Conservation (phyloP, 2,329 filamentous ascomycete genomes). For the Alternaria sp. region DNA sequence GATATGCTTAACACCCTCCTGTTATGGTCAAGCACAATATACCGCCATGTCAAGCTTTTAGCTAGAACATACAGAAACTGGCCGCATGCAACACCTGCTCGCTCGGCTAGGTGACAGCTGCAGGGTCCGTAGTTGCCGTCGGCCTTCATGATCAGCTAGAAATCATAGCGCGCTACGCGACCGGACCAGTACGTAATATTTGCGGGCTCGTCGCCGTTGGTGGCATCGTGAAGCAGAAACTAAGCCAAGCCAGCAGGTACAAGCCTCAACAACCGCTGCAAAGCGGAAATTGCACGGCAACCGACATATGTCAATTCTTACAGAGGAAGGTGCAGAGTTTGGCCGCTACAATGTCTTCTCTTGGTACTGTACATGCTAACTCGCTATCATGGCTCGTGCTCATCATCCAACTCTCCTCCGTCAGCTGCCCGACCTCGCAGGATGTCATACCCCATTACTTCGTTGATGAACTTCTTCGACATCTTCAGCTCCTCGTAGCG, state of each 20-base stretch:
- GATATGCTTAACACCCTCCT: conserved; percentile 11
- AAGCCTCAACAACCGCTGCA: conserved; percentile 19
- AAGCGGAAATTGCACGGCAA: conserved; percentile 19
- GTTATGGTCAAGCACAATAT: conserved; percentile 18
- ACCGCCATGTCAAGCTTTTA: conserved; percentile 8
- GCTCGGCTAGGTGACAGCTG: not conserved
- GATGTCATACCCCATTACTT: conserved; percentile 47
- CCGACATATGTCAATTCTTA: conserved; percentile 10
- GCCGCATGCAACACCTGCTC: conserved; percentile 7
- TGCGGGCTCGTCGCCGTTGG: conserved; percentile 14
- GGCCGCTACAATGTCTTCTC: conserved; percentile 1
- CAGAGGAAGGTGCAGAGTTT: conserved; percentile 4
- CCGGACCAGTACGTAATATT: conserved; percentile 29
- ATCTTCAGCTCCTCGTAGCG: conserved; percentile 35
- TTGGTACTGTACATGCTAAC: not conserved
- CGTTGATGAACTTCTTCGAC: conserved; percentile 43
- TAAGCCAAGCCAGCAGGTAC: conserved; percentile 16
- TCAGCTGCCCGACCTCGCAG: conserved; percentile 36
- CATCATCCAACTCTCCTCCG: conserved; percentile 34
- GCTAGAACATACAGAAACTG: conserved; percentile 4
- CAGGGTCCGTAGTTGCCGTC: conserved; percentile 24
- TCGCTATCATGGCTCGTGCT: conserved; percentile 15
- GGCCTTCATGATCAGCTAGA: conserved; percentile 11
- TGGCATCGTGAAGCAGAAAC: conserved; percentile 19
- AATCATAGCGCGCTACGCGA: conserved; percentile 20